Evolutionary conservation across 306 rosid genomes (phyloP).

Genomic region (Trifolium fragiferum): DNA sequence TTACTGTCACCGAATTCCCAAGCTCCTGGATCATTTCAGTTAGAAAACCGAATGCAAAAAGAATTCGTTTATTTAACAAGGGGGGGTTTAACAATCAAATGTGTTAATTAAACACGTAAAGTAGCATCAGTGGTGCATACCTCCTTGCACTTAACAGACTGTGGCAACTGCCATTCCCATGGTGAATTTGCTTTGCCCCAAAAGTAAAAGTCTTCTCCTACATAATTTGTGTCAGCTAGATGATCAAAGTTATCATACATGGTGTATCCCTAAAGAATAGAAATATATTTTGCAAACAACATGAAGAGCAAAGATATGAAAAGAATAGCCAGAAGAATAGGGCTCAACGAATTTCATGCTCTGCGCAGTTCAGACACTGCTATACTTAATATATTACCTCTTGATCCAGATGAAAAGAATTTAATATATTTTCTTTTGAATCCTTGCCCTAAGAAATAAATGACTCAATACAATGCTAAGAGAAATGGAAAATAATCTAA

Average conservation of each 20-base stretch:
- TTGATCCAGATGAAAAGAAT: slow-evolving; percentile 57
- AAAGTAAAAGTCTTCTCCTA: slow-evolving; percentile 62
- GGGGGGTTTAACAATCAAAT: slow-evolving; percentile 19
- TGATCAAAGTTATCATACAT: slow-evolving; percentile 37
- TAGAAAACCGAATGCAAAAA: slow-evolving; percentile 26
- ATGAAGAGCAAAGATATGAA: neutral
- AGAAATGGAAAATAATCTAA: slow-evolving; percentile 38
- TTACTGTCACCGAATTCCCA: slow-evolving; percentile 65
- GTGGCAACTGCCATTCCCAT: slow-evolving; percentile 52
- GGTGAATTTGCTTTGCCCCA: slow-evolving; percentile 56
- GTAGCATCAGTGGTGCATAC: slow-evolving; percentile 43
- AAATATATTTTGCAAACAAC: neutral
- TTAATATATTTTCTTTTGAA: slow-evolving; percentile 81
- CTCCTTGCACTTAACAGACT: slow-evolving; percentile 55
- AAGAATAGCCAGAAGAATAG: slow-evolving; percentile 31
- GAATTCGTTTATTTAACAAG: neutral
- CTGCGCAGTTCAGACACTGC: slow-evolving; percentile 31
- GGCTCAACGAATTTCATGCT: slow-evolving; percentile 20
- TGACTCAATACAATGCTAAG: slow-evolving; percentile 48
- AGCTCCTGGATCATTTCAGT: slow-evolving; percentile 59
- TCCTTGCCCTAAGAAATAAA: slow-evolving; percentile 77
- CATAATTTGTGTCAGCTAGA: slow-evolving; percentile 48
- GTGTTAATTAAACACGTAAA: slow-evolving; percentile 2
- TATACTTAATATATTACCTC: slow-evolving; percentile 51
- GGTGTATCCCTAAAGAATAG: slow-evolving; percentile 27